phyloP scores from a whole-genome alignment of 768 basidiomycete genomes.

The Serendipita sp. region DNA sequence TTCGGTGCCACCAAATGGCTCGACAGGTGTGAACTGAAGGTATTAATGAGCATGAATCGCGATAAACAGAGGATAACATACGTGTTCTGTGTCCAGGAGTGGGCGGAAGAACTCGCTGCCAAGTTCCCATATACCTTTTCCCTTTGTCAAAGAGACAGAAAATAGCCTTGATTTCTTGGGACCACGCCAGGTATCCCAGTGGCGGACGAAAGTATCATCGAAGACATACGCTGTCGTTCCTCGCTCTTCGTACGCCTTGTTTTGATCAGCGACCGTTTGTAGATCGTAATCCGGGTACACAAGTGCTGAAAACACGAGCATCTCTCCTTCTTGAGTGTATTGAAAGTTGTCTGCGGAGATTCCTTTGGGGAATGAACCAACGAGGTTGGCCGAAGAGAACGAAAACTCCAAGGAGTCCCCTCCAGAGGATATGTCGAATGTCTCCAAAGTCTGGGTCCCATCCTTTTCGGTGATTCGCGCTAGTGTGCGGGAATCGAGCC shows the following conservation, averaged over 20 bases:
- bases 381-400: slow-evolving; percentile 21
- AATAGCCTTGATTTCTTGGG: slow-evolving; percentile 61
- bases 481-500: slow-evolving; percentile 57
- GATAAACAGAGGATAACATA: slow-evolving; percentile 22
- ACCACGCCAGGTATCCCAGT: slow-evolving; percentile 63
- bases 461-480: slow-evolving; percentile 45
- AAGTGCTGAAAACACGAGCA: slow-evolving; percentile 71
- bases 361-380: slow-evolving; percentile 54
- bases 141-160: slow-evolving; percentile 38
- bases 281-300: slow-evolving; percentile 67
- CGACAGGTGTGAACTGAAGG: slow-evolving; percentile 50
- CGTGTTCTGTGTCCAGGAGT: slow-evolving; percentile 52
- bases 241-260: slow-evolving; percentile 53
- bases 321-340: slow-evolving; percentile 35
- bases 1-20: slow-evolving; percentile 72
- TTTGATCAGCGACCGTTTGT: slow-evolving; percentile 47
- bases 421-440: slow-evolving; percentile 30
- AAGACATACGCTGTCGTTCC: slow-evolving; percentile 61
- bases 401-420: slow-evolving; percentile 15
- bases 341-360: slow-evolving; percentile 50
- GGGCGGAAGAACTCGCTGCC: slow-evolving; percentile 39
- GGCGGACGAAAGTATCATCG: slow-evolving; percentile 50
- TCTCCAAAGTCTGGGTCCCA: slow-evolving; percentile 40
- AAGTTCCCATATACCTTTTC: slow-evolving; percentile 37
- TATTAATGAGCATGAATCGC: slow-evolving; percentile 2